phyloP scores from a whole-genome alignment of 1,139 yeast species.

The Pichia sp. region DNA sequence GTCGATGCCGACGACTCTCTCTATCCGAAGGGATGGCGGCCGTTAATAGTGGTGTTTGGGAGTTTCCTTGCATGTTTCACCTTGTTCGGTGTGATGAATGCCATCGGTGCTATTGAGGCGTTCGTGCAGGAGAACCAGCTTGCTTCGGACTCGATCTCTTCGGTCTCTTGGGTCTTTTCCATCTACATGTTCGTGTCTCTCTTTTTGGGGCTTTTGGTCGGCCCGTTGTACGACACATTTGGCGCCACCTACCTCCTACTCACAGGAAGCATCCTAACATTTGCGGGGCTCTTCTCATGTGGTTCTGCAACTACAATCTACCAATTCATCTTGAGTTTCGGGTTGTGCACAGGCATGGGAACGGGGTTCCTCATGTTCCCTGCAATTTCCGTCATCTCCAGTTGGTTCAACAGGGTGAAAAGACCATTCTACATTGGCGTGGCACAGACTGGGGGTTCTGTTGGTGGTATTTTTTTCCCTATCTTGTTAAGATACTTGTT shows the following conservation, averaged over 20 bases:
- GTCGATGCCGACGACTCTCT: conserved; percentile 4
- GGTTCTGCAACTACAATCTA: conserved; percentile 22
- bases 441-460: conserved; percentile 59
- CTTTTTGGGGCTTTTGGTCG: conserved; percentile 55
- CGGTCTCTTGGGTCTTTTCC: conserved; percentile 56
- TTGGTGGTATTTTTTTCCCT: conserved; percentile 60
- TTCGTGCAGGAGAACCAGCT: conserved; percentile 56
- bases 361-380: conserved; percentile 56
- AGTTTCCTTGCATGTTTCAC: conserved; percentile 59
- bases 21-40: conserved; percentile 28
- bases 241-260: conserved; percentile 48
- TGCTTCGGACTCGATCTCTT: conserved; percentile 39
- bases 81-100: conserved; percentile 58
- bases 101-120: conserved; percentile 64
- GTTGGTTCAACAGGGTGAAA: conserved; percentile 33
- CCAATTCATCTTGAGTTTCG: conserved; percentile 53
- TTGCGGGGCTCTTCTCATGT: conserved; percentile 23
- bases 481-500: conserved; percentile 50
- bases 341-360: conserved; percentile 51
- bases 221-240: conserved; percentile 54
- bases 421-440: conserved; percentile 57
- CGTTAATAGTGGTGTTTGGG: conserved; percentile 49
- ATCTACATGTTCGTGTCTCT: conserved; percentile 53
- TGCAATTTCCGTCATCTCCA: conserved; percentile 38
- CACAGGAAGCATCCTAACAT: conserved; percentile 39